Conservation (phyloP, 176 grass and related monocot genomes). For the Elaeis guineensis region DNA sequence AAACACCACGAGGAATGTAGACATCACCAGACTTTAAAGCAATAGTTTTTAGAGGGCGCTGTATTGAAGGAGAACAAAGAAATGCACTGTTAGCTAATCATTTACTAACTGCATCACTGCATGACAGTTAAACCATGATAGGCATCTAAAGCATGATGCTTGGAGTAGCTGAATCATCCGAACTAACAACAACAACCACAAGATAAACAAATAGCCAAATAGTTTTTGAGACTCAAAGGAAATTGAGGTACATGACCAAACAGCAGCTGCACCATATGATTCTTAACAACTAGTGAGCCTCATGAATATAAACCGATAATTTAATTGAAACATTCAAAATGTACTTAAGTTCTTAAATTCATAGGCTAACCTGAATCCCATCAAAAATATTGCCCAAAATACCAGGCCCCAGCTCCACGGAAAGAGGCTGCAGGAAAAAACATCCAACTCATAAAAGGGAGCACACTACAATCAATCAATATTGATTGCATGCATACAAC, state of each 20-base stretch:
- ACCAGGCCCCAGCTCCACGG: constrained; percentile 68
- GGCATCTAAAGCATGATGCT: not conserved
- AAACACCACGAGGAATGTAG: constrained; percentile 87
- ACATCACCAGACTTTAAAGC: constrained; percentile 83
- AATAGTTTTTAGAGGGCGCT: constrained; percentile 80
- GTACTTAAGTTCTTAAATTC: not conserved
- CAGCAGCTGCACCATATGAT: too few relatives aligned
- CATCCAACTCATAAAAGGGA: not conserved
- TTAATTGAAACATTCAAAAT: not conserved
- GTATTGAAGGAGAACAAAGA: constrained; percentile 17
- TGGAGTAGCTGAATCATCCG: constrained; percentile 4
- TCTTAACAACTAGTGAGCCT: too few relatives aligned
- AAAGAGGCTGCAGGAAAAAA: constrained; percentile 54
- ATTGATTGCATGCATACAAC: not conserved
- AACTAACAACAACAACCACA: not conserved
- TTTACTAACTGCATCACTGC: not conserved
- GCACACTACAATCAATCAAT: not conserved
- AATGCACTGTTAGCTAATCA: not conserved
- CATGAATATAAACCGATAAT: too few relatives aligned
- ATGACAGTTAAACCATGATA: not conserved
- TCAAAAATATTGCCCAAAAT: constrained; percentile 97
- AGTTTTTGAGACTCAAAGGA: too few relatives aligned
- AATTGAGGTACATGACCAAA: too few relatives aligned
- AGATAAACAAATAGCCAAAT: too few relatives aligned
- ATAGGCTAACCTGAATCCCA: constrained; percentile 63